Evolutionary conservation across 371 early-diverging fungal species (phyloP).

Genomic region (Nematocida parisii): DNA sequence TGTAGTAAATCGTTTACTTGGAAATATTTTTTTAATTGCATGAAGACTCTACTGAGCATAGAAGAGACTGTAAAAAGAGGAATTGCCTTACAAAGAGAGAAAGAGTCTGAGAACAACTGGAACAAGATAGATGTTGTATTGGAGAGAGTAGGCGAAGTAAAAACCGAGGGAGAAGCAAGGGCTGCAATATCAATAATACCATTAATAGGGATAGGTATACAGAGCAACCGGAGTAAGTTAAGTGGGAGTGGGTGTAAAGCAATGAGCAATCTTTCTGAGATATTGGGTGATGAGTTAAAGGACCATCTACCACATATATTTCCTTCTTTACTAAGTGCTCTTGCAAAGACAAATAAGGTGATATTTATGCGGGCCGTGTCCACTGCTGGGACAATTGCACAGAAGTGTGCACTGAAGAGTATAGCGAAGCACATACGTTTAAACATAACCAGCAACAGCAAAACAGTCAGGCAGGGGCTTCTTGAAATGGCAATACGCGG

Average conservation of each 20-base stretch:
- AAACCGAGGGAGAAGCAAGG: constrained; percentile 12
- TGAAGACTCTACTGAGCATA: constrained; percentile 43
- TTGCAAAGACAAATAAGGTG: constrained; percentile 44
- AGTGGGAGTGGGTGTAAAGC: constrained; percentile 52
- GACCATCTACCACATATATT: constrained; percentile 18
- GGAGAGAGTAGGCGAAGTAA: constrained; percentile 9
- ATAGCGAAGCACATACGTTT: constrained; percentile 9
- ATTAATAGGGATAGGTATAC: constrained; percentile 29
- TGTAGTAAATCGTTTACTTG: neutral
- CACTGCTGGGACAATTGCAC: neutral
- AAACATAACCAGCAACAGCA: neutral
- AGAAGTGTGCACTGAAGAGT: neutral
- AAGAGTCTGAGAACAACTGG: constrained; percentile 57
- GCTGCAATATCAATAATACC: neutral
- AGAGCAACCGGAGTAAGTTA: constrained; percentile 52
- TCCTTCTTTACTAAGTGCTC: constrained; percentile 12
- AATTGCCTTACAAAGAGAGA: constrained; percentile 36
- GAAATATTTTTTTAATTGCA: constrained; percentile 41
- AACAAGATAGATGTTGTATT: constrained; percentile 46
- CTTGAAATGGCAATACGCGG: constrained; percentile 24
- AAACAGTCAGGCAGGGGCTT: constrained; percentile 27
- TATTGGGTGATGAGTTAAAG: constrained; percentile 7
- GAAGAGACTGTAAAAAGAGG: constrained; percentile 22
- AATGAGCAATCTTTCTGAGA: constrained; percentile 18
- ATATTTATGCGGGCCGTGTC: constrained; percentile 39